Base-by-base conservation (phyloP, 768 basidiomycete species). In the Amanita rubescens region DNA sequence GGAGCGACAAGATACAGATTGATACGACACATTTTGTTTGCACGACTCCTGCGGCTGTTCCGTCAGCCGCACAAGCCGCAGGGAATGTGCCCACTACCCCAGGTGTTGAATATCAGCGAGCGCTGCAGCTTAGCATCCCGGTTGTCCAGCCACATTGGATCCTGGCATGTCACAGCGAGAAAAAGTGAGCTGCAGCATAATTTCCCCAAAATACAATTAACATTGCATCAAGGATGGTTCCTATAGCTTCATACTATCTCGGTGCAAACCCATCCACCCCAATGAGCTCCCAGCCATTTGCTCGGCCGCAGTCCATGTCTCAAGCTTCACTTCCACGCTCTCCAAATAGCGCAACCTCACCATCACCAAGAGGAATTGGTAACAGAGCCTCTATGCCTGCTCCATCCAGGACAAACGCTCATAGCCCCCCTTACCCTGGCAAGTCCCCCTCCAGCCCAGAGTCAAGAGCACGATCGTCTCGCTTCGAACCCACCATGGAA, bases 1-100 rank as follows among this genome's bases (percentile, higher is more conserved):
- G 87, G 85, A 90, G 84, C 62, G 87, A 94, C 59, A 87, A 83
- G 62, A 94, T 99, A 37, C 90, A 94, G 71, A 94, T 98, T 54
- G 95, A 99, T 64, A 98, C 95, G 9, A 97, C 94, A 0, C 95
- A 99, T 68, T 99, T 96, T 59, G 94, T 97, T 38, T 95, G 94
- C 65, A 95, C 93, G 15, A 92, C 89, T 0, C 92, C 94, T 2
- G 86, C 84, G 1, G 78, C 82, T 9, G 84, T 82, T 0, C 79
- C 82, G 0, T 60, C 67, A 9, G 85, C 80, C 30, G 81, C 81
- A 9, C 76, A 73, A 54, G 76, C 76, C 0, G 73, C 76, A 8
- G 81, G 84, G 0, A 77, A 73, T 52, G 64, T 73, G 1, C 70
- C 72, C 10, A 70, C 75, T 14, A 80, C 82, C 2, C 88, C 92